Base-by-base conservation (phyloP, 768 basidiomycete species). In the Leccinum obscurum region DNA sequence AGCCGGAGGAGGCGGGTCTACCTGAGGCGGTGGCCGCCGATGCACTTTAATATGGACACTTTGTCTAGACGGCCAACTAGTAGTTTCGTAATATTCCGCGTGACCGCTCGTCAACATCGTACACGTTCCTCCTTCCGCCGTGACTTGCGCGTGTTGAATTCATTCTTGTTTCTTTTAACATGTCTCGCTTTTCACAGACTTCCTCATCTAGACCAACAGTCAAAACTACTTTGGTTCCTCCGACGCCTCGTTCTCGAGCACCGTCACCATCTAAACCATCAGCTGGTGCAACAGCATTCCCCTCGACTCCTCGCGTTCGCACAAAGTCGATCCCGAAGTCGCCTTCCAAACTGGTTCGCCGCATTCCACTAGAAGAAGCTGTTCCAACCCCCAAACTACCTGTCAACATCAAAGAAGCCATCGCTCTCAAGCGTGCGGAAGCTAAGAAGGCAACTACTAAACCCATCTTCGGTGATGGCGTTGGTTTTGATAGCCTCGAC, bases 361-460 rank as follows among this genome's bases (percentile, higher is more conserved):
- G 72, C 34, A 56, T 65, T 53, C 65, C 62, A 1, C 64, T 62
- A 34, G 66, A 64, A 56, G 65, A 60, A 60, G 68, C 68, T 26
- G 52, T 66, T 7, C 70, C 64, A 37, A 59, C 81, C 17, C 64
- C 76, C 15, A 79, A 74, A 55, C 1, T 49, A 44, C 63, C 70
- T 39, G 59, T 83, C 32, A 90, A 82, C 68, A 81, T 92, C 62
- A 86, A 86, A 65, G 92, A 92, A 62, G 88, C 86, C 14, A 92
- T 93, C 68, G 91, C 91, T 2, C 76, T 90, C 50, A 90, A 84
- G 62, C 80, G 91, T 48, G 90, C 91, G 0, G 88, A 92, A 68
- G 89, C 86, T 0, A 91, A 87, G 76, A 92, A 90, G 67, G 76
- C 79, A 3, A 56, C 63, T 7, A 41, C 62, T 17, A 64, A 62